A percentile compares a stretch with the other conserved stretches of the same genome.
phyloP scores from a whole-genome alignment of 2,329 filamentous ascomycete genomes.

The Neofusicoccum cordaticola region DNA sequence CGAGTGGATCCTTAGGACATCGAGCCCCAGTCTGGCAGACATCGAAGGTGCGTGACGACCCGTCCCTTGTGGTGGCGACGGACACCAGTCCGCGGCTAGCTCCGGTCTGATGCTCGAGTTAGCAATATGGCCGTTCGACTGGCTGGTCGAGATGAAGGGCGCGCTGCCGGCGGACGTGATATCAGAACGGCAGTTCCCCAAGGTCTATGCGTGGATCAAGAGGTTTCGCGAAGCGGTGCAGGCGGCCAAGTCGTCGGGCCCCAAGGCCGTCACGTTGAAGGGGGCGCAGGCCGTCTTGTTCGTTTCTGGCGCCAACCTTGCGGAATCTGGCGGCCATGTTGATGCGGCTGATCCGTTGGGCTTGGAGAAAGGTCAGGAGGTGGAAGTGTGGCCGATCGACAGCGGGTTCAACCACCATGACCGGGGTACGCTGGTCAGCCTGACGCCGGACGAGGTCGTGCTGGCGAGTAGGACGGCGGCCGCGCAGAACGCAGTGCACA shows the following conservation, averaged over 20 bases:
- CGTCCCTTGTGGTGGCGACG: neutral
- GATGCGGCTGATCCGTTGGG: conserved; percentile 53
- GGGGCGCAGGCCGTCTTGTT: conserved; percentile 54
- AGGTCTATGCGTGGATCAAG: conserved; percentile 61
- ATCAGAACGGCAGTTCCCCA: conserved; percentile 54
- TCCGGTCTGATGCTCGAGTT: neutral
- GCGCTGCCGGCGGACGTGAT: conserved; percentile 55
- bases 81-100: conserved; percentile 5
- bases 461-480: conserved; percentile 20
- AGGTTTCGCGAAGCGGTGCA: conserved; percentile 56
- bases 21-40: conserved; percentile 59
- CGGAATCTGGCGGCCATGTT: conserved; percentile 45
- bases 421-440: conserved; percentile 27
- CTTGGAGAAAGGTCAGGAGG: conserved; percentile 52
- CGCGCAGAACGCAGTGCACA: conserved; percentile 20
- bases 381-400: conserved; percentile 43
- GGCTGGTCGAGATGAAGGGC: conserved; percentile 57
- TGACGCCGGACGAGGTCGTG: conserved; percentile 29
- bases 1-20: conserved; percentile 59
- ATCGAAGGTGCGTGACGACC: conserved; percentile 53
- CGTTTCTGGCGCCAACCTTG: conserved; percentile 48
- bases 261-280: conserved; percentile 45
- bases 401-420: conserved; percentile 32
- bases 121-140: conserved; percentile 65
- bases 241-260: conserved; percentile 39